phyloP scores from a whole-genome alignment of 208 protist species.

The Leishmania gerbilli region DNA sequence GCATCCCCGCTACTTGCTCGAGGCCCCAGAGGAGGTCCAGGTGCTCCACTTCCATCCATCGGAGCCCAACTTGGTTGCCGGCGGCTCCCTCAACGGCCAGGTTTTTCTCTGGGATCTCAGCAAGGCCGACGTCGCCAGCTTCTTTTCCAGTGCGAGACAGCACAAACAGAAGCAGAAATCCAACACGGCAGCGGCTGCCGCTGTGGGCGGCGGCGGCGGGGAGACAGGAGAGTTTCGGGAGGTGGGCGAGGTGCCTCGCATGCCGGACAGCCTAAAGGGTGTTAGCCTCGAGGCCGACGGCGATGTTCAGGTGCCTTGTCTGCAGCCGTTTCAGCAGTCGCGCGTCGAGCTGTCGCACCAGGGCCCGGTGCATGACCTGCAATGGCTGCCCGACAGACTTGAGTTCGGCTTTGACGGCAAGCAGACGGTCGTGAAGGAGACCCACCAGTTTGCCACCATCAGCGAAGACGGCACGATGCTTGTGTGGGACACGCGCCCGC shows the following conservation, averaged over 20 bases:
- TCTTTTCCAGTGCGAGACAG: constrained; percentile 18
- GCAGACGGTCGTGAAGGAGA: constrained; percentile 62
- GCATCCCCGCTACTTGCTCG: constrained; percentile 88
- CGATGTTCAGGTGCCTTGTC: constrained; percentile 78
- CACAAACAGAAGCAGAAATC: constrained; percentile 17
- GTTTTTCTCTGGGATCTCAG: constrained; percentile 91
- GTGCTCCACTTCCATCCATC: constrained; percentile 87
- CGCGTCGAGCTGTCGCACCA: constrained; percentile 88
- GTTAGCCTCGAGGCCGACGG: constrained; percentile 75
- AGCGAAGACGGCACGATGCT: constrained; percentile 88
- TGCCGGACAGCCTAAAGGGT: constrained; percentile 71
- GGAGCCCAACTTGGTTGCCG: constrained; percentile 76
- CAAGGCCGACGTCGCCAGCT: constrained; percentile 36
- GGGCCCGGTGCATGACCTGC: constrained; percentile 84
- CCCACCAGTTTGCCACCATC: constrained; percentile 87
- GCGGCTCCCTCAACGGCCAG: constrained; percentile 90
- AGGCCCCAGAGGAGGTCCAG: constrained; percentile 88
- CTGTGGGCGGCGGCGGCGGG: background rate
- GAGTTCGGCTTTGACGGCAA: constrained; percentile 91
- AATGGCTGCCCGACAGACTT: constrained; percentile 78
- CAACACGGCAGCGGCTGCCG: background rate
- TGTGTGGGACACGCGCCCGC: constrained; percentile 89
- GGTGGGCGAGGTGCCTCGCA: constrained; percentile 70
- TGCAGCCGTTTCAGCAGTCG: constrained; percentile 77
- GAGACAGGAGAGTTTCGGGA: constrained; percentile 38